Evolutionary conservation across 1,284 basidiomycete genomes (phyloP).

Genomic region (Ustilago loliicola): DNA sequence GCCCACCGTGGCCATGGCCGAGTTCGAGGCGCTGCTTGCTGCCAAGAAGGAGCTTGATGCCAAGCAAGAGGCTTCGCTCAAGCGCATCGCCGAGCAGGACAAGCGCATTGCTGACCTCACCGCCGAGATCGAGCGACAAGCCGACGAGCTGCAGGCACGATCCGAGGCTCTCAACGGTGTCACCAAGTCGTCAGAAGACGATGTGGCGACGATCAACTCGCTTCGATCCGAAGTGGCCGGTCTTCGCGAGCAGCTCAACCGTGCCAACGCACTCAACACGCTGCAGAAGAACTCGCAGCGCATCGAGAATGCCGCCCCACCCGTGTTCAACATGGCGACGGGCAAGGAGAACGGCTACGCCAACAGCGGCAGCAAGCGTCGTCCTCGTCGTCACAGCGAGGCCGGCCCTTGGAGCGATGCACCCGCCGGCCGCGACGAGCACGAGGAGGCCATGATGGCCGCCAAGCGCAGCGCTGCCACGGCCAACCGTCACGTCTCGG

Average conservation of each 20-base stretch:
- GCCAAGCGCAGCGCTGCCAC: constrained; percentile 81
- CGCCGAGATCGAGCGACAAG: constrained; percentile 79
- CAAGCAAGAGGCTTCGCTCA: constrained; percentile 81
- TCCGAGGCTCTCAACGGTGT: constrained; percentile 60
- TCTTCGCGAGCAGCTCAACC: constrained; percentile 93
- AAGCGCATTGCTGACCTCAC: constrained; percentile 81
- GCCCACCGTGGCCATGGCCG: constrained; percentile 80
- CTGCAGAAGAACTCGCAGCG: constrained; percentile 67
- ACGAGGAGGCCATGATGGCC: constrained; percentile 81
- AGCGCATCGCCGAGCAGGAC: constrained; percentile 86
- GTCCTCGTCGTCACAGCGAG: constrained; percentile 84
- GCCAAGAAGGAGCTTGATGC: constrained; percentile 86
- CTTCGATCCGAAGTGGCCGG: constrained; percentile 91
- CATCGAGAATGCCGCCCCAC: constrained; percentile 65
- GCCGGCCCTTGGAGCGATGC: constrained; percentile 81
- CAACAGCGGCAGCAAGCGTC: constrained; percentile 53
- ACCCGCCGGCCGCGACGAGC: constrained; percentile 76
- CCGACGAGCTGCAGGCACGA: constrained; percentile 83
- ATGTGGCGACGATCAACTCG: constrained; percentile 84
- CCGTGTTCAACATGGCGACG: constrained; percentile 66
- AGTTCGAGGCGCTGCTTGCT: constrained; percentile 82
- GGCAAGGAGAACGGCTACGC: constrained; percentile 60
- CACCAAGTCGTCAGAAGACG: constrained; percentile 75
- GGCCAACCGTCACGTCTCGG: constrained; percentile 87
- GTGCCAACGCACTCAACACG: constrained; percentile 80